Base-by-base conservation (phyloP, 2,329 filamentous ascomycete genomes). In the Aspergillus sp. region DNA sequence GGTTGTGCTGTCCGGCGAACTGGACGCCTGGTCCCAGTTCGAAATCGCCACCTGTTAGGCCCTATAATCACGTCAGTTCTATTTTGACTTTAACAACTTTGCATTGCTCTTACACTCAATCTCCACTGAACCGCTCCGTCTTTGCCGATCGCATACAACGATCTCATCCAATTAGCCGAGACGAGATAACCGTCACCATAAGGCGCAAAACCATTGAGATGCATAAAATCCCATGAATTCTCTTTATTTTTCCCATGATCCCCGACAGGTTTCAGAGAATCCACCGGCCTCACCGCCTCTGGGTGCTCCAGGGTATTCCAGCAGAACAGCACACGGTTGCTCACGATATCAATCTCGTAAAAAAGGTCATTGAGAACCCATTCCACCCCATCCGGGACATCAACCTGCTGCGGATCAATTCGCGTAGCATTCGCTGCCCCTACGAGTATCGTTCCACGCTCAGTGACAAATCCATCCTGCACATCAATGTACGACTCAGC, bases 1-100 rank as follows among this genome's bases (percentile, higher is more conserved):
- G 58, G 48, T 67, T 51, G 47, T 66, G 63, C 45, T 65, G 62
- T 48, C 58, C 65, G 43, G 54, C 57, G 47, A 62, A 64, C 13
- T 45, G 57, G 9, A 52, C 47, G 3, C 49, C 53, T 3, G 52
- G 46, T 17, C 46, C 48, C 5, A 55, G 47, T 4, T 51, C 39
- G 43, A 62, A 63, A 43, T 59, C 56, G 25, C 56, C 60, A 30
- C 59, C 59, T 39, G 52, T 56, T 49, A 52, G 54, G 23, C 58
- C 58, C 59, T 60, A 33, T 22, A 1, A 7, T 17, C 41, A 30
- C 27, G 33, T 25, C 32, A 10, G 1, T 9, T 9, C 15, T 25
- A 10, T 3, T 47, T 15, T 47, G 44, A 46, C 30, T 23, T 48
- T 38, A 43, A 22, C 46, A 5, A 1, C n/a, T 2, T 9, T 27